Base-by-base conservation (phyloP, 2,329 filamentous ascomycete species). In the Elsinoe ampelina region DNA sequence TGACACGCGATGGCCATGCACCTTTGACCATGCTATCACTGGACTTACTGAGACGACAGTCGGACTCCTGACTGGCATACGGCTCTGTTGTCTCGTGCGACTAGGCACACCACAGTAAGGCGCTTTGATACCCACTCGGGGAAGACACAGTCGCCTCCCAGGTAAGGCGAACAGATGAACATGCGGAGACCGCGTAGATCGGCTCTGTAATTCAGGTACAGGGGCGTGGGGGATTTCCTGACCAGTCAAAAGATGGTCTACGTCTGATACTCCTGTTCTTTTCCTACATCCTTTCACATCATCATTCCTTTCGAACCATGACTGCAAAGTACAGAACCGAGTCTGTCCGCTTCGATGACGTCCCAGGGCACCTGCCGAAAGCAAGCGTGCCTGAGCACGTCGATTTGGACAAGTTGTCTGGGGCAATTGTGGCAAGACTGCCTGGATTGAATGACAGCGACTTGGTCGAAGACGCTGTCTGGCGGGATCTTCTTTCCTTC, bases 401-500 rank as follows among this genome's bases (percentile, higher is more conserved):
- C 30, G 57, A 60, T 17, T 38, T 43, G 22, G 13, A 20, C 4
- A 55, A 42, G 13, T 20, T 60, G 47, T 52, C 57, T 5, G 26
- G 30, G n/a, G 42, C 48, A 4, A 57, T 47, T n/a, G 55, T 60
- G 30, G 39, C 38, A 12, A 43, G 39, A 32, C 59, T 60, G 6
- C 8, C 55, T 12, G 48, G 42, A 6, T 36, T 60, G 10, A 34
- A 42, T 19, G 39, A 59, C 26, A 42, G 41, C 17, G 50, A 60
- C 38, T 39, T 60, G 8, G 52, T 55, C 10, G 26, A 26, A 15
- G 61, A 61, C 54, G 59, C 60, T 2, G 58, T 65, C 3, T 84
- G 80, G 80, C 72, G 80, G 36, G 81, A 84, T 62, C 77, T 83
- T 55, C 72, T 84, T 2, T 75, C 71, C 5, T 63, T 83, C 8